phyloP scores from a whole-genome alignment of 352 stramenopile species.

The Phytophthora megakarya region DNA sequence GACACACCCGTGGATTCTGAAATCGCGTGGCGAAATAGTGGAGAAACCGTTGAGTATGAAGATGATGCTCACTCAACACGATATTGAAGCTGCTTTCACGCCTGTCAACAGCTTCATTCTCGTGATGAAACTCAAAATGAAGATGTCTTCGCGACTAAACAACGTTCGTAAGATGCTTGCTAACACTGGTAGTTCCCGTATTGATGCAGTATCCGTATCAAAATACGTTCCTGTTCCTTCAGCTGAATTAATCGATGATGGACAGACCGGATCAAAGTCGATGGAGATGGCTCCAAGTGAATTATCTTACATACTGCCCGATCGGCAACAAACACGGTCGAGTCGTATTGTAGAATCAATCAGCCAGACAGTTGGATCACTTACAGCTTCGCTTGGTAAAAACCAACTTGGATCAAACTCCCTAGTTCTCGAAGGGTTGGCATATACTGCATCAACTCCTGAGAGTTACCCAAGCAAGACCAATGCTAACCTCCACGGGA shows the following conservation, averaged over 20 bases:
- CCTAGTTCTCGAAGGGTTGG: conserved; percentile 2
- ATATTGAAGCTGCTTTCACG: conserved; percentile 80
- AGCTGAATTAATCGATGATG: conserved; percentile 3
- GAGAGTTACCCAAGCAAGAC: neutral
- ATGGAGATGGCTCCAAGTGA: conserved; percentile 27
- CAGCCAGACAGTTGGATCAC: conserved; percentile 14
- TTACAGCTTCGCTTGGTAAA: conserved; percentile 24
- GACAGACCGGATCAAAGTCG: neutral
- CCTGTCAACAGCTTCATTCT: conserved; percentile 85
- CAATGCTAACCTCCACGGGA: neutral
- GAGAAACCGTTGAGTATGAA: conserved; percentile 1
- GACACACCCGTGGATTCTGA: conserved; percentile 52
- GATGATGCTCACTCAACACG: conserved; percentile 58
- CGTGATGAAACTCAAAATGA: conserved; percentile 79
- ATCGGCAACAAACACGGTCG: conserved; percentile 19
- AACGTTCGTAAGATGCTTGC: conserved; percentile 40
- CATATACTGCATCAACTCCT: neutral
- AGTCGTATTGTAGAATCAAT: conserved; percentile 21
- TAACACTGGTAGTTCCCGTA: neutral
- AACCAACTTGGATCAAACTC: conserved; percentile 13
- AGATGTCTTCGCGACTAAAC: conserved; percentile 61
- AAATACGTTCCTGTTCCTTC: conserved; percentile 5
- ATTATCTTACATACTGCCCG: neutral
- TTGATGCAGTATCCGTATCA: conserved; percentile 17
- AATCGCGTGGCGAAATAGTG: neutral